Percentiles rank a stretch among this genome's conserved stretches.
Conservation (phyloP, 2,329 filamentous ascomycete genomes). For the Ophiocordyceps unilateralis region DNA sequence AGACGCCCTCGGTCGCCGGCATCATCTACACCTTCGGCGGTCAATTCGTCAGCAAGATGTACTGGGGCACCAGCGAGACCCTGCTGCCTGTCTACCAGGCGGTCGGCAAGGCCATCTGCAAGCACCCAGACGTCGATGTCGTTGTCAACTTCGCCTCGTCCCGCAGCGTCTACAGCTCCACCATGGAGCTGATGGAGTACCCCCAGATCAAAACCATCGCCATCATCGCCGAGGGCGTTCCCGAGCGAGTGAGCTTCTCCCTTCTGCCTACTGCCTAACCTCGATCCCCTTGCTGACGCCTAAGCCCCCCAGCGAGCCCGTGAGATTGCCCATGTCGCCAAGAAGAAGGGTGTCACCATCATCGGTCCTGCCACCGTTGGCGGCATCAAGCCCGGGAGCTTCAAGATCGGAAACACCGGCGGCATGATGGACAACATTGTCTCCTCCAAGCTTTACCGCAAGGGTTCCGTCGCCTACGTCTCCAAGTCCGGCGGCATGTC, state of each 20-base stretch:
- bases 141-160: constrained; percentile 99
- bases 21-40: constrained; percentile 99
- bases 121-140: constrained; percentile 93
- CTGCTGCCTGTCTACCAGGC: constrained; percentile 96
- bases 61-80: constrained; percentile 99
- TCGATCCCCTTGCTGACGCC: not conserved
- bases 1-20: constrained; percentile 87
- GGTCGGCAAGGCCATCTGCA: constrained; percentile 78
- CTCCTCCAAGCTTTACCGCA: constrained; percentile 98
- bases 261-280: not conserved
- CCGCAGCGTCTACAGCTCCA: constrained; percentile 94
- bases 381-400: constrained; percentile 97
- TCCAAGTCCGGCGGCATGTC: constrained; percentile 99
- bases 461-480: constrained; percentile 96
- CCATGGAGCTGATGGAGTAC: constrained; percentile 94
- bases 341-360: constrained; percentile 98
- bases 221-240: constrained; percentile 98
- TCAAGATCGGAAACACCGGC: constrained; percentile 99
- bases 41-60: constrained; percentile 99
- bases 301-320: constrained; percentile 56
- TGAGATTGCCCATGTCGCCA: constrained; percentile 89
- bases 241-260: constrained; percentile 64
- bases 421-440: constrained; percentile 99
- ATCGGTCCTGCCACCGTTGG: constrained; percentile 96
- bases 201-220: constrained; percentile 97